Percentiles rank a stretch among this genome's conserved stretches.
phyloP scores from a whole-genome alignment of 192 early-diverging fungal species.

The Mortierella hygrophila region DNA sequence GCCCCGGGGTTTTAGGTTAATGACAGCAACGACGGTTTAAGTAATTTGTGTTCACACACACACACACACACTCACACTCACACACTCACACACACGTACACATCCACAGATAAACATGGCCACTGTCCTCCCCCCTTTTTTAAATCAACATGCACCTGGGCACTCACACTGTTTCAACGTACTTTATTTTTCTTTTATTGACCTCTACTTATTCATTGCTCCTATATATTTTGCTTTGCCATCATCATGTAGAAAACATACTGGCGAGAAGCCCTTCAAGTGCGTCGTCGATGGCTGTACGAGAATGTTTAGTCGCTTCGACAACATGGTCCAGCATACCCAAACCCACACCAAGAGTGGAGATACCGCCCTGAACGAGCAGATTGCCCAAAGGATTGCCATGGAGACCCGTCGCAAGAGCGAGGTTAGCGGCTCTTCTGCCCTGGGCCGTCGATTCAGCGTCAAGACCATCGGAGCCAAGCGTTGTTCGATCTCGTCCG shows the following conservation, averaged over 20 bases:
- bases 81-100: neutral
- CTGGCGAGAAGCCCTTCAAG: conserved; percentile 68
- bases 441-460: conserved; percentile 12
- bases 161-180: neutral
- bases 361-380: conserved; percentile 24
- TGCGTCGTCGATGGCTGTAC: conserved; percentile 75
- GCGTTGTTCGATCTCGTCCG: conserved; percentile 24
- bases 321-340: conserved; percentile 88
- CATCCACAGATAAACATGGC: neutral
- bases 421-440: conserved; percentile 24
- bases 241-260: conserved; percentile 62
- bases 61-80: neutral
- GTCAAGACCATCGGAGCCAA: conserved; percentile 12
- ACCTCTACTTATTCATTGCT: neutral
- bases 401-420: conserved; percentile 51
- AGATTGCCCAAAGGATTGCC: conserved; percentile 39
- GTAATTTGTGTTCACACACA: neutral
- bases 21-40: neutral
- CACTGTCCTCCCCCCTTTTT: neutral
- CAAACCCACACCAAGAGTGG: conserved; percentile 70
- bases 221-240: neutral
- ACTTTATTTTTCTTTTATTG: neutral
- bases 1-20: neutral
- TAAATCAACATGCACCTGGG: neutral
- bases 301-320: conserved; percentile 79